Evolutionary conservation across 805 yeast genomes (phyloP).

Genomic region (Candida yuanshanica): DNA sequence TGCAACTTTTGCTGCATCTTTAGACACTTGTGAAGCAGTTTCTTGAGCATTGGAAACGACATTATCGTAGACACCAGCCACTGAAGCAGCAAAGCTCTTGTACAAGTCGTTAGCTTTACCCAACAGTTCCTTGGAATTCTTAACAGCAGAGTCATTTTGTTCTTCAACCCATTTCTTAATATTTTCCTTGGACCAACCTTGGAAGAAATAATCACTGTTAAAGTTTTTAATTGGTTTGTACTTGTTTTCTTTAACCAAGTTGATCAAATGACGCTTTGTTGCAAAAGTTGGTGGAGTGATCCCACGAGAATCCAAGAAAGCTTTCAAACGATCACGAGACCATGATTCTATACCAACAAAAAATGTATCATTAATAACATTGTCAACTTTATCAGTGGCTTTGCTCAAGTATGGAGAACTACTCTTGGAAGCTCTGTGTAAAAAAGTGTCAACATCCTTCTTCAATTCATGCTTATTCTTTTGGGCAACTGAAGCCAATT

Average conservation of each 20-base stretch:
- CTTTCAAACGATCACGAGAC: slow-evolving; percentile 39
- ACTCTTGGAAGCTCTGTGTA: slow-evolving; percentile 22
- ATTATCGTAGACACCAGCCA: slow-evolving; percentile 21
- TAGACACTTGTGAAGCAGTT: slow-evolving; percentile 10
- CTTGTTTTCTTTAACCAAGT: slow-evolving; percentile 34
- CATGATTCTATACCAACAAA: slow-evolving; percentile 40
- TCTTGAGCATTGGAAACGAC: neutral
- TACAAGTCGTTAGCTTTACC: slow-evolving; percentile 21
- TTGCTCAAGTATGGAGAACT: slow-evolving; percentile 33
- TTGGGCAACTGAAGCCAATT: slow-evolving; percentile 30
- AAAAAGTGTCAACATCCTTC: slow-evolving; percentile 36
- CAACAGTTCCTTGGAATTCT: slow-evolving; percentile 17
- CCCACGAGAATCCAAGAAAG: slow-evolving; percentile 36
- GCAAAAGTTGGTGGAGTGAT: slow-evolving; percentile 34
- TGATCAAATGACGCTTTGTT: slow-evolving; percentile 33
- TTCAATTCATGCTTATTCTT: slow-evolving; percentile 30
- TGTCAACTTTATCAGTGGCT: slow-evolving; percentile 26
- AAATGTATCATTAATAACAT: slow-evolving; percentile 39
- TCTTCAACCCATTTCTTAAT: slow-evolving; percentile 35
- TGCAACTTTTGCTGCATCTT: slow-evolving; percentile 5
- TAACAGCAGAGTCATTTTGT: slow-evolving; percentile 23
- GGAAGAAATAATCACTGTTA: slow-evolving; percentile 28
- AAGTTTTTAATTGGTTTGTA: slow-evolving; percentile 29
- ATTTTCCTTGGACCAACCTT: slow-evolving; percentile 34
- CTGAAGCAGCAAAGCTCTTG: slow-evolving; percentile 10